These are phyloP conservation scores for Phytophthora cryptogea DNA, from an alignment of 352 stramenopile genomes.

Conservation along the genomic window DNA sequence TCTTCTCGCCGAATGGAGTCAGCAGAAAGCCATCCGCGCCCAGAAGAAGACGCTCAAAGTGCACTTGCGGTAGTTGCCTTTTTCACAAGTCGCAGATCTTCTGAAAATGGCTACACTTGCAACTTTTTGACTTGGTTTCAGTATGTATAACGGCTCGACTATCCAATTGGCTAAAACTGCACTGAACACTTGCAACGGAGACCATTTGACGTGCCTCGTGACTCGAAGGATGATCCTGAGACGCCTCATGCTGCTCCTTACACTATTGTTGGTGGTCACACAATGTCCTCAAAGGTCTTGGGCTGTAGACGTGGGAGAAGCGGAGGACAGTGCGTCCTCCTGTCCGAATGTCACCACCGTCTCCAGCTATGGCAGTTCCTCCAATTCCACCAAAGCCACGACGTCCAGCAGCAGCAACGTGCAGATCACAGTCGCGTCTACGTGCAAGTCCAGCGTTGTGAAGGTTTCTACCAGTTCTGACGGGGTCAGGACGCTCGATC, in stretches of 20 bases:
- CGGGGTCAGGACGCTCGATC: conserved; percentile 21
- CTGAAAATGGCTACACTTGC: conserved; percentile 8
- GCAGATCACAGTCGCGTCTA: conserved; percentile 24
- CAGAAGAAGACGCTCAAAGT: conserved; percentile 29
- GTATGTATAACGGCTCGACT: conserved; percentile 5
- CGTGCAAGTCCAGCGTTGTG: conserved; percentile 23
- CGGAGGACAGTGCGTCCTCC: conserved; percentile 13
- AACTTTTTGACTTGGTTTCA: conserved; percentile 17
- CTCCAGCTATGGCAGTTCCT: conserved; percentile 12
- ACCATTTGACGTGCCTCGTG: not conserved
- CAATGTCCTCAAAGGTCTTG: conserved; percentile 2
- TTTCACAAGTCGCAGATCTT: conserved; percentile 19
- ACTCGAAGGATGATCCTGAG: conserved; percentile 5
- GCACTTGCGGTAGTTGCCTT: conserved; percentile 11
- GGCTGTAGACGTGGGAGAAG: conserved; percentile 39
- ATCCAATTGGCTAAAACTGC: conserved; percentile 1
- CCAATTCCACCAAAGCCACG: conserved; percentile 14
- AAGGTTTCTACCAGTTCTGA: conserved; percentile 14
- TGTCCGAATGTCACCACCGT: conserved; percentile 45
- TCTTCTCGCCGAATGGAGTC: conserved; percentile 49
- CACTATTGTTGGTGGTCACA: conserved; percentile 9
- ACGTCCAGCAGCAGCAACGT: conserved; percentile 16
- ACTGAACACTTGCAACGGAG: conserved; percentile 14
- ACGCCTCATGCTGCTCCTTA: conserved; percentile 4
- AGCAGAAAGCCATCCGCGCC: conserved; percentile 44